These are phyloP conservation scores for Venturia asperata DNA, from an alignment of 2,329 filamentous ascomycete species.

Conservation along the genomic window DNA sequence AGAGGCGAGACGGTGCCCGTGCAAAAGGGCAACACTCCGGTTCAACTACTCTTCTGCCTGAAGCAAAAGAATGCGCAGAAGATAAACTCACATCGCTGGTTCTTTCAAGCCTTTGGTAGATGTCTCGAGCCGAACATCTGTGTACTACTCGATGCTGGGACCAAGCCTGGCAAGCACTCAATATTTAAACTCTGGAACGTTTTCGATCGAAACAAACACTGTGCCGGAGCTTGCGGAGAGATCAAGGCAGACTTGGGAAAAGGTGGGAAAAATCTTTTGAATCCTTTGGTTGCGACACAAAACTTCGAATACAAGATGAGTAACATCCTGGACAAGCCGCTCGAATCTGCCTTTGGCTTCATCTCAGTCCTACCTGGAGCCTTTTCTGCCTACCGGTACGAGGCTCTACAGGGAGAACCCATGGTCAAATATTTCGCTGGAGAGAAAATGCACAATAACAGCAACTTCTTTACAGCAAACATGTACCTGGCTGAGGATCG, in stretches of 20 bases:
- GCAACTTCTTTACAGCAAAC: slow-evolving; percentile 95
- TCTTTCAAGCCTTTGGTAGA: slow-evolving; percentile 92
- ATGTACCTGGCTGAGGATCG: slow-evolving; percentile 99
- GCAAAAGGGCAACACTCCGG: slow-evolving; percentile 75
- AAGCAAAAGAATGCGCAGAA: slow-evolving; percentile 99
- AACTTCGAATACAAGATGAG: slow-evolving; percentile 99
- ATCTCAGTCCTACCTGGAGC: slow-evolving; percentile 94
- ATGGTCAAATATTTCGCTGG: slow-evolving; percentile 95
- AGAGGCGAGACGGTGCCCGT: slow-evolving; percentile 84
- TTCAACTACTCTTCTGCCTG: slow-evolving; percentile 94
- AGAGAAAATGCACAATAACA: slow-evolving; percentile 88
- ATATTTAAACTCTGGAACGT: slow-evolving; percentile 99
- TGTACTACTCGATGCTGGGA: slow-evolving; percentile 91
- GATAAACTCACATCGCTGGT: slow-evolving; percentile 99
- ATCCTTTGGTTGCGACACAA: slow-evolving; percentile 89
- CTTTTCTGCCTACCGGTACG: slow-evolving; percentile 92
- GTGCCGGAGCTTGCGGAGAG: slow-evolving; percentile 92
- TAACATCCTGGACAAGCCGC: slow-evolving; percentile 95
- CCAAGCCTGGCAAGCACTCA: slow-evolving; percentile 84
- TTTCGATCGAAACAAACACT: slow-evolving; percentile 96
- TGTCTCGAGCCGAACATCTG: slow-evolving; percentile 95
- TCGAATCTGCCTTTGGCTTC: slow-evolving; percentile 96
- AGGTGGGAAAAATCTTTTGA: slow-evolving; percentile 74
- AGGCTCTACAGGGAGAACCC: slow-evolving; percentile 90
- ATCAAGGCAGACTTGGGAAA: slow-evolving; percentile 95